Conservation (phyloP, 257 asterid species). For the Asclepias syriaca region DNA sequence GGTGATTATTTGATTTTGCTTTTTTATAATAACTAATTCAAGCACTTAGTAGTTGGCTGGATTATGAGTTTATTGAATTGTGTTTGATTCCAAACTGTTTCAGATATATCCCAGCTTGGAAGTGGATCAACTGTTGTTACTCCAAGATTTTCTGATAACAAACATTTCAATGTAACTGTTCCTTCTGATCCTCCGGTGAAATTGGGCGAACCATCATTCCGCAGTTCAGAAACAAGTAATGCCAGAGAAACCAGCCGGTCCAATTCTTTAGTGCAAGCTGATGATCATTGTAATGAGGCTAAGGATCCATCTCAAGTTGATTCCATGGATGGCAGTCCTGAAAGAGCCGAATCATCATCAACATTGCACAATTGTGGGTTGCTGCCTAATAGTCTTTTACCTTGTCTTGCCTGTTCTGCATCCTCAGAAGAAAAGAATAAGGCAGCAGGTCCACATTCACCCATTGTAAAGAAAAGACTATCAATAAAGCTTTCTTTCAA, state of each 20-base stretch:
- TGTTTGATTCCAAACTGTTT: constrained; percentile 15
- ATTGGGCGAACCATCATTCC: constrained; percentile 13
- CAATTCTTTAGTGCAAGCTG: constrained; percentile 42
- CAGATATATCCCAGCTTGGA: constrained; percentile 77
- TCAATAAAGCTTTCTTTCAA: constrained; percentile 61
- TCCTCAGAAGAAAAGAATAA: constrained; percentile 54
- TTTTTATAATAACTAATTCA: neutral
- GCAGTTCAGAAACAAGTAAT: constrained; percentile 18
- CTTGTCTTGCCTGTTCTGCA: constrained; percentile 78
- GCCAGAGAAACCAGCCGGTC: constrained; percentile 2
- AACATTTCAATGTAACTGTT: constrained; percentile 16
- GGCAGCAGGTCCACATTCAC: constrained; percentile 34
- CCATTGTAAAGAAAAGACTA: constrained; percentile 43
- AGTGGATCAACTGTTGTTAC: constrained; percentile 68
- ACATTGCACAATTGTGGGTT: constrained; percentile 53
- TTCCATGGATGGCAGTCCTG: constrained; percentile 25
- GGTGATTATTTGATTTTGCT: neutral
- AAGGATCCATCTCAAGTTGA: constrained; percentile 25
- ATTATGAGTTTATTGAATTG: neutral
- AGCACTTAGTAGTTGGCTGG: constrained; percentile 1
- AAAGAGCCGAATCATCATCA: constrained; percentile 30
- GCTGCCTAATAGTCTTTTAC: constrained; percentile 54
- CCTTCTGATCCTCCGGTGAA: constrained; percentile 12
- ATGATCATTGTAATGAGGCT: constrained; percentile 37
- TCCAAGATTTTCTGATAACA: constrained; percentile 61